These are phyloP conservation scores for Verruconis gallopava DNA, from an alignment of 2,329 filamentous ascomycete species.

Conservation along the genomic window DNA sequence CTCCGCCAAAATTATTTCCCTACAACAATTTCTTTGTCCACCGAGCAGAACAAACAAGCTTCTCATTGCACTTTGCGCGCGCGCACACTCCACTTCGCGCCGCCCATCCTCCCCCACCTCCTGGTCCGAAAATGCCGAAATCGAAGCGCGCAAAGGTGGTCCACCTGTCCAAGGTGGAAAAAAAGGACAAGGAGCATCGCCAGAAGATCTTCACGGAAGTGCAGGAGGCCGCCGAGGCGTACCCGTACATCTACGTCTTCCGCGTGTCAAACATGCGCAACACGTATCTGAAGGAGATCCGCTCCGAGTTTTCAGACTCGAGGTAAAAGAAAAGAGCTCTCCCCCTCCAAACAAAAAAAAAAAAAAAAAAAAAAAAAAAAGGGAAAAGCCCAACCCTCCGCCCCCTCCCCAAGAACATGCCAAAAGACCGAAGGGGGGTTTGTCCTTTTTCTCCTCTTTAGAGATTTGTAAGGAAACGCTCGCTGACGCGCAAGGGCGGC, in stretches of 20 bases:
- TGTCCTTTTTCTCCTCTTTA: not conserved
- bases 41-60: not conserved
- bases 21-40: not conserved
- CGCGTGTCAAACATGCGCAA: slow-evolving; percentile 96
- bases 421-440: no score
- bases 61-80: not conserved
- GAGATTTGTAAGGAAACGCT: not conserved
- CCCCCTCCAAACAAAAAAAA: no score
- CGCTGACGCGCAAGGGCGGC: not conserved
- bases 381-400: no score
- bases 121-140: slow-evolving; percentile 66
- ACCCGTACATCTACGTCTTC: slow-evolving; percentile 88
- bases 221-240: slow-evolving; percentile 70
- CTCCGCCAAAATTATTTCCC: not conserved
- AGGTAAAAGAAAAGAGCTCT: slow-evolving; percentile 40
- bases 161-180: slow-evolving; percentile 79
- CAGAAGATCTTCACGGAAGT: slow-evolving; percentile 80
- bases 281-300: slow-evolving; percentile 83
- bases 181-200: slow-evolving; percentile 87
- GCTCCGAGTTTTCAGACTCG: slow-evolving; percentile 71
- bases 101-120: not conserved
- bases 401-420: not conserved
- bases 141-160: slow-evolving; percentile 86
- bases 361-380: no score
- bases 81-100: not conserved